Base-by-base conservation (phyloP, 768 basidiomycete species). In the Trametopsis cervina region DNA sequence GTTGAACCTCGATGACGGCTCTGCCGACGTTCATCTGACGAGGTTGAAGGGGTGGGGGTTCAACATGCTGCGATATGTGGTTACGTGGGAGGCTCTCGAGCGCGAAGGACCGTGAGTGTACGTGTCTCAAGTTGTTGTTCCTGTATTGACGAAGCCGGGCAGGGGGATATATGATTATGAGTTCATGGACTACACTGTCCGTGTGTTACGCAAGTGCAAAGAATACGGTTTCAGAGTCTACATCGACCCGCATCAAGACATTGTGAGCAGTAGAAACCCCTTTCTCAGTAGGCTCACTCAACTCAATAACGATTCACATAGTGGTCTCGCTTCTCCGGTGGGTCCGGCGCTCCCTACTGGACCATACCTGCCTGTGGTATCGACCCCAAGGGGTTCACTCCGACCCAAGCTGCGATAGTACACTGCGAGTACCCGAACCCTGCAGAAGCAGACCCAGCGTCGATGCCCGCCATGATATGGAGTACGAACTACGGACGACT, bases 21-120 rank as follows among this genome's bases (percentile, higher is more conserved):
- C 80, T 6, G 89, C 89, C 4, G 85, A 97, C 67, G 74, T 85
- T 13, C 94, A 98, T 57, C 71, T 99, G 0, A 74, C 81, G 3
- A 73, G 96, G n/a, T 68, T 99, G 23, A 74, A 76, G 51, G 86
- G 85, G 0, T 99, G 94, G 95, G 96, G 96, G 0, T 98, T 92
- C 68, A 96, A 91, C 58, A 71, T 85, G 60, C 67, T 98, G 15
- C 71, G 84, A 36, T 90, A 68, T 81, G 83, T 66, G 76, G 75
- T 97, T n/a, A 83, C 89, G 1, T 99, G 96, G 96, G 96, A 99
- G 61, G 76, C 89, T 0, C 66, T 99, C 13, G 96, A 98, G 65
- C 92, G 91, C 63, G 82, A 76, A 49, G 95, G 93, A 63, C 96
- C 96, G 92, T 96, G 64, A 80, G 94, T 85, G 1, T 11, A n/a